These are phyloP conservation scores for Erodium maritimum DNA, from an alignment of 345 rosid species.

Conservation along the genomic window DNA sequence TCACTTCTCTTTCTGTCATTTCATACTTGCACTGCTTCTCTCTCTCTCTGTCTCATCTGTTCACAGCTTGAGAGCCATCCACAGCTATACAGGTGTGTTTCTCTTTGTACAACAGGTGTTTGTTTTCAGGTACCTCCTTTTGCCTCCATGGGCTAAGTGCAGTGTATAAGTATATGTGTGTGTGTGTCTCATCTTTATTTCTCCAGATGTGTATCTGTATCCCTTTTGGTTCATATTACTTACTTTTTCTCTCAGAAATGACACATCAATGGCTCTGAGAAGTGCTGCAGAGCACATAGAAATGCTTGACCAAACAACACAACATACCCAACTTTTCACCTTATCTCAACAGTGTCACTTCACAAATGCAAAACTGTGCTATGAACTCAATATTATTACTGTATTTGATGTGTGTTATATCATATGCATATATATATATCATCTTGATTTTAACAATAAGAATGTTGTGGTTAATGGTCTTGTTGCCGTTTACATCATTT, in stretches of 20 bases:
- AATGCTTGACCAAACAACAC: neutral
- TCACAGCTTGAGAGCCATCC: neutral
- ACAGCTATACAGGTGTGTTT: neutral
- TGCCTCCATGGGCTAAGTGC: neutral
- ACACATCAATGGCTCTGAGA: neutral
- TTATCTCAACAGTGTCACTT: neutral
- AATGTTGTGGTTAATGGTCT: neutral
- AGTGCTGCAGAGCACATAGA: neutral
- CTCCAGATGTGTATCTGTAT: too few relatives aligned
- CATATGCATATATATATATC: too few relatives aligned
- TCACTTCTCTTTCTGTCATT: slow-evolving; percentile 29
- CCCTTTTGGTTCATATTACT: neutral
- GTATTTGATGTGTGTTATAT: neutral
- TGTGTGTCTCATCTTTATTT: too few relatives aligned
- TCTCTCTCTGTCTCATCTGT: neutral
- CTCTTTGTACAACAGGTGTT: neutral
- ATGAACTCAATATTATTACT: neutral
- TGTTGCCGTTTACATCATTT: neutral
- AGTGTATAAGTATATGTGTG: too few relatives aligned
- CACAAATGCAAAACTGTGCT: too few relatives aligned
- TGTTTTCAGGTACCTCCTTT: too few relatives aligned
- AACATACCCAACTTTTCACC: neutral
- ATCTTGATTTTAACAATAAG: neutral
- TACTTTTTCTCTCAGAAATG: neutral
- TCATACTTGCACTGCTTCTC: neutral